phyloP scores from a whole-genome alignment of 83 land plant genomes.

The Diphasiastrum complanatum region DNA sequence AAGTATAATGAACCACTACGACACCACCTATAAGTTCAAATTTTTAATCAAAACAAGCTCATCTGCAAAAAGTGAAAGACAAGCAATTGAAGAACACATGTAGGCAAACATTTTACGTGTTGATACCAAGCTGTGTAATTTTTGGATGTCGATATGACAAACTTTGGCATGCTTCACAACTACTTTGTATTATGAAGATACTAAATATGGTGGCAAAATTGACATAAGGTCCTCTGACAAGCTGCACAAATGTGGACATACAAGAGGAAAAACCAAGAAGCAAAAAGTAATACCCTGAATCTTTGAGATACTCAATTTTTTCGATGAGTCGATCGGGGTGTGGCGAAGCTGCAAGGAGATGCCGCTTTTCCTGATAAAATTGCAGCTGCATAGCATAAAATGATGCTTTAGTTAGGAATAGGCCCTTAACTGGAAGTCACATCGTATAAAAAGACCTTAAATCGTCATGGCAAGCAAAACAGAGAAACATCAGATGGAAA shows the following conservation, averaged over 20 bases:
- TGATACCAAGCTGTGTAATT: too few species aligned
- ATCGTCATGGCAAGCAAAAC: neutral
- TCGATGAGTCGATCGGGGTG: slow-evolving; percentile 31
- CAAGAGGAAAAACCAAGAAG: neutral
- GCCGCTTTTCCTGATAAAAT: slow-evolving; percentile 28
- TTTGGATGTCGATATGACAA: too few species aligned
- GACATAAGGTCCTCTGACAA: too few species aligned
- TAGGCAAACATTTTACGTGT: too few species aligned
- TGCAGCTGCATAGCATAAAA: slow-evolving; percentile 22
- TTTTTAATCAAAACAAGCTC: too few species aligned
- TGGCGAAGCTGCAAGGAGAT: slow-evolving; percentile 33
- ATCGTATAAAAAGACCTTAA: neutral
- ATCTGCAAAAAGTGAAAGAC: too few species aligned
- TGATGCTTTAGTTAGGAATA: neutral
- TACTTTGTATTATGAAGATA: too few species aligned
- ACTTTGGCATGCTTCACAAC: too few species aligned
- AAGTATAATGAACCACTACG: too few species aligned
- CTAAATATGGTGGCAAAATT: too few species aligned
- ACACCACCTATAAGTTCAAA: too few species aligned
- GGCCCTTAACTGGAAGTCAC: neutral
- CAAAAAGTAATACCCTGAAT: slow-evolving; percentile 23
- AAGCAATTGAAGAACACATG: too few species aligned
- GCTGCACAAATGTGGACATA: neutral
- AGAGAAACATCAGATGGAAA: neutral
- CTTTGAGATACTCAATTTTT: slow-evolving; percentile 37